Base-by-base conservation (phyloP, 2,329 filamentous ascomycete genomes). In the Fusarium napiforme region DNA sequence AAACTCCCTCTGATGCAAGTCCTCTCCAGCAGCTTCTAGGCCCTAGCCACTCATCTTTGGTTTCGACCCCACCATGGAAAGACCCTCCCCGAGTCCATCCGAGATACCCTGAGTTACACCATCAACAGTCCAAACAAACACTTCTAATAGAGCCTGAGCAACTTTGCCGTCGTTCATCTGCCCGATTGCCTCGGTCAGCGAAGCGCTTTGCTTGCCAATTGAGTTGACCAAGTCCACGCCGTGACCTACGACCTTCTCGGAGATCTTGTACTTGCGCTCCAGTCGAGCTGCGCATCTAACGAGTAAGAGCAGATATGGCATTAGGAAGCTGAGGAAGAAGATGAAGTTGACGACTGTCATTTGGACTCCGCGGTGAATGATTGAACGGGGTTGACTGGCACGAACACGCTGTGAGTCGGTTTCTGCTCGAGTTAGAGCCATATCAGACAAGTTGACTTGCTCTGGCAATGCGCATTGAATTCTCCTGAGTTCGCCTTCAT, bases 221-320 rank as follows among this genome's bases (percentile, higher is more conserved):
- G 87, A 66, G 78, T 85, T 72, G 84, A 91, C 81, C 81, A 88
- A 78, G 84, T 90, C 79, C 88, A 92, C 77, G 82, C 92, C 69
- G 79, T 89, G 75, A 83, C 93, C 60, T 90, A 96, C 84, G 91
- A 96, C 81, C 82, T 94, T 57, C 83, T 96, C 37, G 90, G 93
- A 90, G 67, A 95, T 84, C 70, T 88, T 89, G 81, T 94, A 89
- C 73, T 90, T 86, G 21, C 90, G 87, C 78, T 95, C 92, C 71
- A 91, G 91, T 55, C 86, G 83, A 70, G 90, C 91, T 21, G 87
- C 84, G 21, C 86, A 81, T 21, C 84, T 84, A 19, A 91, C 73
- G 18, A 92, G 79, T 9, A 87, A 75, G 71, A 88, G 85, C 37
- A 91, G 77, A 75, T 92, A 92, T 3, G 92, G 91, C 16, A 92